phyloP scores from a whole-genome alignment of 768 basidiomycete genomes.

The Boletus coccyginus region DNA sequence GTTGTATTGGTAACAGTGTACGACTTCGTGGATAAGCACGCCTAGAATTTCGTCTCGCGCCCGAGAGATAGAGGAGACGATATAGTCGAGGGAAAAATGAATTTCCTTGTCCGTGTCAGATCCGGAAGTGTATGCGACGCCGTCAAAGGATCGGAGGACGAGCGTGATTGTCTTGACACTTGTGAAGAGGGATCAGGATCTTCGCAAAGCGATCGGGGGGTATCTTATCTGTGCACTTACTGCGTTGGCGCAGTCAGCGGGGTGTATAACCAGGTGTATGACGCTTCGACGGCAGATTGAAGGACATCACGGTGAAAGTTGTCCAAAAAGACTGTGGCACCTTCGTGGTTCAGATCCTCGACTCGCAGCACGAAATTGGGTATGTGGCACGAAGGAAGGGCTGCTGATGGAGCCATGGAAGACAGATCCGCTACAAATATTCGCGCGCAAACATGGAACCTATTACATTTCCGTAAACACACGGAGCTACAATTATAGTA shows the following conservation, averaged over 20 bases:
- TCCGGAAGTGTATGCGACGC: conserved; percentile 69
- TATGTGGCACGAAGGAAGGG: conserved; percentile 45
- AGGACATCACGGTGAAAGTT: conserved; percentile 43
- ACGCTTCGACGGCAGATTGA: conserved; percentile 37
- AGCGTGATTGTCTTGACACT: conserved; percentile 57
- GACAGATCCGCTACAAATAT: conserved; percentile 5
- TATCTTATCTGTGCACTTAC: conserved; percentile 38
- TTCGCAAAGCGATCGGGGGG: neutral
- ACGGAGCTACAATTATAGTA: conserved; percentile 8
- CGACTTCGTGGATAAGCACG: conserved; percentile 72
- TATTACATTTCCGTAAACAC: neutral
- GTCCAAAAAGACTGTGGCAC: conserved; percentile 53
- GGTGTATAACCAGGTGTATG: conserved; percentile 43
- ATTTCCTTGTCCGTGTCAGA: conserved; percentile 64
- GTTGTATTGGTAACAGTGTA: conserved; percentile 77
- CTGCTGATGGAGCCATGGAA: conserved; percentile 22
- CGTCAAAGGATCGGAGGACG: conserved; percentile 62
- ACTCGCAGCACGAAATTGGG: conserved; percentile 55
- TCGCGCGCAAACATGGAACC: neutral
- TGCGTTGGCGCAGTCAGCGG: conserved; percentile 44
- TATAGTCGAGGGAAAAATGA: conserved; percentile 66
- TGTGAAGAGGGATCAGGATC: conserved; percentile 7
- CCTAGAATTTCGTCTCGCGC: conserved; percentile 64
- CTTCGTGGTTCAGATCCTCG: conserved; percentile 59
- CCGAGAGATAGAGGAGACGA: conserved; percentile 41